These are phyloP conservation scores for Tricholoma hemisulphureum DNA, from an alignment of 768 basidiomycete species.

Conservation along the genomic window DNA sequence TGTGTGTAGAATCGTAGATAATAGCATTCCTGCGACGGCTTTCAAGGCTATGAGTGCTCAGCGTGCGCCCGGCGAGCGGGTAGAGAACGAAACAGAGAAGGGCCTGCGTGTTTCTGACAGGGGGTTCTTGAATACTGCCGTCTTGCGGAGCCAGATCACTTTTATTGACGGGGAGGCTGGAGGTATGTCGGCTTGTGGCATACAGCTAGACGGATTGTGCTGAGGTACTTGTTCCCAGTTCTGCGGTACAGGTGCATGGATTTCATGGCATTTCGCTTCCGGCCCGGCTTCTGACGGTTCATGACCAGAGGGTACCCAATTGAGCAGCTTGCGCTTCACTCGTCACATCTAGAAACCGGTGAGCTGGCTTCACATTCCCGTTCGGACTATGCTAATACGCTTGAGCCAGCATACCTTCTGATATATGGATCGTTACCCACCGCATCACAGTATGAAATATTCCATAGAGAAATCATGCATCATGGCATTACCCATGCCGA, in stretches of 20 bases:
- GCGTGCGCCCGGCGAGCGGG: constrained; percentile 54
- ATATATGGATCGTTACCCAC: constrained; percentile 84
- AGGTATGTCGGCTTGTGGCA: constrained; percentile 37
- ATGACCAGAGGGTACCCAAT: constrained; percentile 83
- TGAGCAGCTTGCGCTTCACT: constrained; percentile 81
- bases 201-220: neutral
- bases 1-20: constrained; percentile 65
- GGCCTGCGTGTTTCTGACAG: constrained; percentile 78
- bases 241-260: constrained; percentile 65
- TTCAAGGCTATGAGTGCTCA: constrained; percentile 77
- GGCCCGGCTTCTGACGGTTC: neutral
- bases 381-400: neutral
- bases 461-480: constrained; percentile 75
- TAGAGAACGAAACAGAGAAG: constrained; percentile 81
- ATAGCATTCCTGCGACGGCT: constrained; percentile 74
- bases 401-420: constrained; percentile 66
- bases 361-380: constrained; percentile 4
- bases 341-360: constrained; percentile 75
- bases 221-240: constrained; percentile 32
- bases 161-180: constrained; percentile 91
- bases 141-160: constrained; percentile 77
- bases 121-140: constrained; percentile 82
- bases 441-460: constrained; percentile 54
- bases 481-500: constrained; percentile 70
- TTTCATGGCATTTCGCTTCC: neutral